Base-by-base conservation (phyloP, 2,329 filamentous ascomycete species). In the Chlorencoelia australis region DNA sequence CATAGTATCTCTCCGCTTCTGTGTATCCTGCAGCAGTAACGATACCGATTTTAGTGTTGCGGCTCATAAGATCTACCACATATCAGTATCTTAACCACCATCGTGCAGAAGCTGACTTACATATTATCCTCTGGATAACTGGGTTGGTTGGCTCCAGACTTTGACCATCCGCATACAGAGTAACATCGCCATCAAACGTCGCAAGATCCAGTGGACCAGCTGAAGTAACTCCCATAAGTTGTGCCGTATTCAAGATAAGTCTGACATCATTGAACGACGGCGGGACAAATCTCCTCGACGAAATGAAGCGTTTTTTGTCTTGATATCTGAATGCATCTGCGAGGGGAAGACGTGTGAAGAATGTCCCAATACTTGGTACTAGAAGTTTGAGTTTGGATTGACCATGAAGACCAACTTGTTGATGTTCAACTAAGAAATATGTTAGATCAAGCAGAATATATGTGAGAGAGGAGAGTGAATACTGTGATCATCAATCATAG, bases 121-220 rank as follows among this genome's bases (percentile, higher is more conserved):
- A 60, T 13, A 79, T 57, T 24, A 79, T 67, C 18, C 70, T 65
- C 1, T 71, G 64, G 35, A 96, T 87, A 11, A 94, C 76, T 0
- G 86, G 82, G 56, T 83, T 94, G 11, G 74, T 68, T 0, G 78
- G 67, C 37, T 79, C 76, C 7, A 98, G 68, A 45, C 76, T 84
- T 51, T 86, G 71, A 9, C 91, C 91, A 54, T 98, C 83, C 39
- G 87, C 82, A 58, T 98, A 98, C 15, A 98, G 70, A 1, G 91
- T 98, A 33, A 98, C 87, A 61, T 98, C 91, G 60, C 91, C 91
- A 59, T 98, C 91, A 57, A 98, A 98, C 0, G 91, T 98, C 36
- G 94, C 80, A 4, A 98, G 71, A 49, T 91, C 78, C 7, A 95
- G 69, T 4, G 75, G 71, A 15, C 82, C 79, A 29, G 68, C 65